Evolutionary conservation across 495 filamentous ascomycete genomes (phyloP).

Genomic region (Thermothielavioides terrestris): DNA sequence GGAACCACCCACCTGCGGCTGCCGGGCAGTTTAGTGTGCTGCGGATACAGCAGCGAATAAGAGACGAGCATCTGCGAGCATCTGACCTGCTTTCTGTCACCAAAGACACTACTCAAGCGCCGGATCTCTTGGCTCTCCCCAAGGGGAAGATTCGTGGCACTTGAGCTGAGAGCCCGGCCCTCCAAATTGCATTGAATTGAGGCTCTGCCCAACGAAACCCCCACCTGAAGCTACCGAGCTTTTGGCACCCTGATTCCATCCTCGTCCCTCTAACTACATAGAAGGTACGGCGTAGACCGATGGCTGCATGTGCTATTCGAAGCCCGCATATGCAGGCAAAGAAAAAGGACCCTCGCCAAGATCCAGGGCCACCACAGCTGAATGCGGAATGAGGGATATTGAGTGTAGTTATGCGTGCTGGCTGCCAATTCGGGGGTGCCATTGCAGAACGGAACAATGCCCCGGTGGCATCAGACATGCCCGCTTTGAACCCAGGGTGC

Average conservation of each 20-base stretch:
- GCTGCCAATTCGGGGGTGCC: not conserved
- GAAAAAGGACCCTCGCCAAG: too few species aligned
- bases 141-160: not conserved
- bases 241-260: not conserved
- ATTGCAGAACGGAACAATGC: constrained; percentile 2
- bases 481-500: not conserved
- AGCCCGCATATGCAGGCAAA: not conserved
- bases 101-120: not conserved
- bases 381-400: not conserved
- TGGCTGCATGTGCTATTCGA: constrained; percentile 13
- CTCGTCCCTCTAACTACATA: not conserved
- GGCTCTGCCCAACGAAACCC: constrained; percentile 3
- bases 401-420: not conserved
- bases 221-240: not conserved
- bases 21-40: not conserved
- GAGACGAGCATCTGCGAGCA: not conserved
- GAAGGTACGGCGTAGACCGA: not conserved
- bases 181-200: not conserved
- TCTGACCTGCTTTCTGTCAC: not conserved
- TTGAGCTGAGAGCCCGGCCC: not conserved
- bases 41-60: not conserved
- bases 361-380: constrained; percentile 3
- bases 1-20: not conserved
- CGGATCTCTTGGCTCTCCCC: constrained; percentile 2
- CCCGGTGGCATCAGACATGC: not conserved